Percentiles rank a stretch among this genome's conserved stretches.
These are phyloP conservation scores for Paecilomyces niveus DNA, from an alignment of 2,329 filamentous ascomycete genomes.

Conservation along the genomic window DNA sequence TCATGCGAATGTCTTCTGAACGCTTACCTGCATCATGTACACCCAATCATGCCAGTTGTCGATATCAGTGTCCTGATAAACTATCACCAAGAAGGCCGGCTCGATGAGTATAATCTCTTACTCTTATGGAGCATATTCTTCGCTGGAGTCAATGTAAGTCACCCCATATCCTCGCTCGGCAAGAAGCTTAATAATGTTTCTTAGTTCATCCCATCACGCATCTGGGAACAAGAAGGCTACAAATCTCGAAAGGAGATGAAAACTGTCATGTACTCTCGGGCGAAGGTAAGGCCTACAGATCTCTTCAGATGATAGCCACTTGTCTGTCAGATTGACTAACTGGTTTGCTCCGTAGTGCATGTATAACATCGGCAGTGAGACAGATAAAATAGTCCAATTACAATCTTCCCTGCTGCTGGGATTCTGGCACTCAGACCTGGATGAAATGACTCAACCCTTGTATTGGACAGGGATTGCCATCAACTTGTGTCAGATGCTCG, in stretches of 20 bases:
- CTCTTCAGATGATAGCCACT: background rate
- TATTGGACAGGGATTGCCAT: constrained; percentile 43
- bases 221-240: constrained; percentile 24
- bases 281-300: constrained; percentile 24
- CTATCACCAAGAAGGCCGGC: constrained; percentile 18
- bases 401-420: constrained; percentile 37
- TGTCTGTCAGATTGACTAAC: background rate
- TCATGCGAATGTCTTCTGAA: constrained; percentile 24
- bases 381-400: constrained; percentile 33
- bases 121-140: constrained; percentile 36
- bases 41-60: constrained; percentile 31
- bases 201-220: constrained; percentile 17
- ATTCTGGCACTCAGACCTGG: constrained; percentile 36
- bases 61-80: constrained; percentile 23
- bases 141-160: constrained; percentile 25
- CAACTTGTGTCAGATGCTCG: constrained; percentile 36
- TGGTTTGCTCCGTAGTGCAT: background rate
- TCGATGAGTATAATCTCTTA: constrained; percentile 25
- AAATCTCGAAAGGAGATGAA: constrained; percentile 29
- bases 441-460: constrained; percentile 38
- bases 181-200: background rate
- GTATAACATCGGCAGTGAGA: constrained; percentile 26
- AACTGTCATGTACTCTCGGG: constrained; percentile 28
- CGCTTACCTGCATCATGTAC: constrained; percentile 32
- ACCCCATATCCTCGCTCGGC: background rate